Conservation (phyloP, 305 asterid species). For the Fraxinus nigra region DNA sequence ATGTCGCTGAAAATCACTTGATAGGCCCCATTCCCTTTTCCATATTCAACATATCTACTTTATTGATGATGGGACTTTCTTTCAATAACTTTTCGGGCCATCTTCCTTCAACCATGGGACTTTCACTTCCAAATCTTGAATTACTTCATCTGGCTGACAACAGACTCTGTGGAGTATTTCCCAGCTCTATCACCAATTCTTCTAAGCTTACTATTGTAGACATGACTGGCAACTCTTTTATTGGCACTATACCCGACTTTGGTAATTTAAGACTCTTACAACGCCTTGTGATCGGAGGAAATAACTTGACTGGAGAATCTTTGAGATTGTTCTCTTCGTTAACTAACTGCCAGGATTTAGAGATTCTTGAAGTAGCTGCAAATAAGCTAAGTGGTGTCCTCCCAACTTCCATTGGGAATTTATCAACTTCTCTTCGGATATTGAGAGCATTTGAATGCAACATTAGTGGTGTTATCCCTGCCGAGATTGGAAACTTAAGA, state of each 20-base stretch:
- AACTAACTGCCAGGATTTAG: slow-evolving; percentile 7
- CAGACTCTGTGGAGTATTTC: slow-evolving; percentile 20
- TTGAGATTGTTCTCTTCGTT: slow-evolving; percentile 13
- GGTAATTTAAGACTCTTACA: slow-evolving; percentile 1
- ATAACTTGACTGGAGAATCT: slow-evolving; percentile 11
- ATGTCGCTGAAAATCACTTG: background rate
- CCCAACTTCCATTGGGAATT: slow-evolving; percentile 15
- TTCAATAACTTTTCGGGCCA: slow-evolving; percentile 15
- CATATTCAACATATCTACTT: slow-evolving; percentile 25
- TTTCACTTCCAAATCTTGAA: slow-evolving; percentile 19
- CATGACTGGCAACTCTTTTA: background rate
- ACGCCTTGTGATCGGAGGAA: background rate
- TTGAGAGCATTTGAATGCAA: slow-evolving; percentile 9
- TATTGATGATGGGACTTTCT: background rate
- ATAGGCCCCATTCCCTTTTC: slow-evolving; percentile 17
- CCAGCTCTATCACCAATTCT: slow-evolving; percentile 20
- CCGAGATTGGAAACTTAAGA: slow-evolving; percentile 19
- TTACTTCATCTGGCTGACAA: background rate
- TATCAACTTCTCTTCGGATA: slow-evolving; percentile 7
- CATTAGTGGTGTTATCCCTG: slow-evolving; percentile 18
- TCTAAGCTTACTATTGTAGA: slow-evolving; percentile 9
- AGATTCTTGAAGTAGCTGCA: background rate
- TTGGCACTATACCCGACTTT: slow-evolving; percentile 12
- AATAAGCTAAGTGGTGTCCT: slow-evolving; percentile 19
- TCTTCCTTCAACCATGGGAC: slow-evolving; percentile 23